Evolutionary conservation across 1,139 yeast genomes (phyloP).

Genomic region (Kodamaea arcana): DNA sequence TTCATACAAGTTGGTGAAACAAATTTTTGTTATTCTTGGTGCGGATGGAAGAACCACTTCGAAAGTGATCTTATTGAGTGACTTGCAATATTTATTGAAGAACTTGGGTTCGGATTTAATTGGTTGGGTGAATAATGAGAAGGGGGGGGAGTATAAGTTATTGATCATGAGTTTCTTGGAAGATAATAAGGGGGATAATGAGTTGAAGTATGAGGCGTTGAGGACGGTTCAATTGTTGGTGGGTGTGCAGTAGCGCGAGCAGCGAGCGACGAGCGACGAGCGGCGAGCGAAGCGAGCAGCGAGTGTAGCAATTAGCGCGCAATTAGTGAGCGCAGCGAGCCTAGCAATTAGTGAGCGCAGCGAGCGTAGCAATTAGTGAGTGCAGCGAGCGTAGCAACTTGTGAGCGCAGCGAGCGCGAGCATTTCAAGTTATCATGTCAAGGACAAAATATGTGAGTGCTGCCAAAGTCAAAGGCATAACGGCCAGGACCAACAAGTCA

Average conservation of each 20-base stretch:
- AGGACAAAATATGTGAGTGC: no score
- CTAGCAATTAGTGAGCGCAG: no score
- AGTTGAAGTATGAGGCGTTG: slow-evolving; percentile 90
- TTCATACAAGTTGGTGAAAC: slow-evolving; percentile 67
- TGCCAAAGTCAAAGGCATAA: no score
- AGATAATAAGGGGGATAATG: slow-evolving; percentile 63
- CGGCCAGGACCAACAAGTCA: no score
- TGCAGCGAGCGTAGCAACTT: no score
- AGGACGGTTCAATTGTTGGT: slow-evolving; percentile 91
- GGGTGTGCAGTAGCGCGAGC: slow-evolving; percentile 61
- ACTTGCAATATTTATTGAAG: slow-evolving; percentile 40
- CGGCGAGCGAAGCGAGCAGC: no score
- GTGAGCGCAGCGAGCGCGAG: no score
- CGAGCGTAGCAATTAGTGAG: no score
- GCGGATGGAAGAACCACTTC: slow-evolving; percentile 19
- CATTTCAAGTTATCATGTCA: no score
- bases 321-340: not conserved
- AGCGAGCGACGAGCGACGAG: no score
- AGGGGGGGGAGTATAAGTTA: slow-evolving; percentile 50
- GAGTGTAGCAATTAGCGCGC: not conserved
- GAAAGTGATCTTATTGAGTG: slow-evolving; percentile 52
- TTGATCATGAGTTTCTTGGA: slow-evolving; percentile 84
- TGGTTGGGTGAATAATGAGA: slow-evolving; percentile 66
- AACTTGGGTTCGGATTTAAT: slow-evolving; percentile 61
- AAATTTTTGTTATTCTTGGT: slow-evolving; percentile 37